Percentiles rank a stretch among this genome's conserved stretches.
Evolutionary conservation across 805 yeast genomes (phyloP).

Genomic region (Candida methanosorbosa): DNA sequence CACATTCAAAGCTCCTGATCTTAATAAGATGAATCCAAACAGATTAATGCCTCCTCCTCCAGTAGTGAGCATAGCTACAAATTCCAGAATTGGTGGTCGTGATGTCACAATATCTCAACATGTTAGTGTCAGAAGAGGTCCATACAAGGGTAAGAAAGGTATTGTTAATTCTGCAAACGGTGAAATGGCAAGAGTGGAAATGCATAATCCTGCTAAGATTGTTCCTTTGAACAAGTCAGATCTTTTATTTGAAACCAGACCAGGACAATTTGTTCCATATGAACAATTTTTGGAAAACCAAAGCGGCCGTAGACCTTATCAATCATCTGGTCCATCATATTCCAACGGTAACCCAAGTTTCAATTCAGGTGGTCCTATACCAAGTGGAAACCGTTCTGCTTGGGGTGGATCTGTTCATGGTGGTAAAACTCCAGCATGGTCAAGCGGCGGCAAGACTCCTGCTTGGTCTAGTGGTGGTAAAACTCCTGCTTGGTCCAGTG

Average conservation of each 20-base stretch:
- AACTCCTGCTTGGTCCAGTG: slow-evolving; percentile 33
- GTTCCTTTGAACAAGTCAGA: slow-evolving; percentile 76
- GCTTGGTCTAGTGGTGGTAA: slow-evolving; percentile 35
- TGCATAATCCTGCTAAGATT: slow-evolving; percentile 86
- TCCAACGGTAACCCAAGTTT: background rate
- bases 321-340: background rate
- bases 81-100: slow-evolving; percentile 57
- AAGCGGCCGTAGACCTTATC: slow-evolving; percentile 13
- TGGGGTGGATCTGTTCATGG: slow-evolving; percentile 29
- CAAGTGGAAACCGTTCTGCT: slow-evolving; percentile 18
- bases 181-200: slow-evolving; percentile 79
- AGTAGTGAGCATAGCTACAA: slow-evolving; percentile 39
- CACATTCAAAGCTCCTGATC: slow-evolving; percentile 48
- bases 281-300: slow-evolving; percentile 62
- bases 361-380: slow-evolving; percentile 12
- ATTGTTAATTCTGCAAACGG: slow-evolving; percentile 92
- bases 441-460: slow-evolving; percentile 30
- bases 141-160: slow-evolving; percentile 92
- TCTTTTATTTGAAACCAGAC: slow-evolving; percentile 60
- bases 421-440: slow-evolving; percentile 12
- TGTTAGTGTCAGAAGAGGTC: slow-evolving; percentile 83
- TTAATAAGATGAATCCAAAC: slow-evolving; percentile 84
- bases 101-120: slow-evolving; percentile 76
- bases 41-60: slow-evolving; percentile 52
- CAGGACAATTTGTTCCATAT: slow-evolving; percentile 67